A percentile compares a stretch with the other conserved stretches of the same genome.
Evolutionary conservation across 176 grass and related monocot genomes (phyloP).

Genomic region (Alloteropsis semialata): DNA sequence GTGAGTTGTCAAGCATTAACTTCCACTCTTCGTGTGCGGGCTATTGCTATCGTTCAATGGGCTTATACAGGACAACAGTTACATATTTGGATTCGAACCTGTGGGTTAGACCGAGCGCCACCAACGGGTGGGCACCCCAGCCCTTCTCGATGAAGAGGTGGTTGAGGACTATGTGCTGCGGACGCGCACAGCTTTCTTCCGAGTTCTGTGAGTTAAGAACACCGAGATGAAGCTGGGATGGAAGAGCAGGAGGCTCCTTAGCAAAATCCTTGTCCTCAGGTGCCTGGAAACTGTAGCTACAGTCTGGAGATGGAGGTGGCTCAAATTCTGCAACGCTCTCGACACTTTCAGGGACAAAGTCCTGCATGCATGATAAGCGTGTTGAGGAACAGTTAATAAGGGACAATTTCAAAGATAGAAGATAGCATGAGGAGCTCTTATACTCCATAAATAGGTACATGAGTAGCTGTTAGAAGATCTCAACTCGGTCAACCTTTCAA

Average conservation of each 20-base stretch:
- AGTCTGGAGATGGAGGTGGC: slow-evolving; percentile 67
- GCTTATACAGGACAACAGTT: slow-evolving; percentile 91
- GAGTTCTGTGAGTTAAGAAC: slow-evolving; percentile 71
- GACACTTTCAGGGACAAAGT: slow-evolving; percentile 87
- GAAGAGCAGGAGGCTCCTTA: slow-evolving; percentile 86
- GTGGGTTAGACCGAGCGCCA: slow-evolving; percentile 90
- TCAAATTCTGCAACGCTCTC: slow-evolving; percentile 86
- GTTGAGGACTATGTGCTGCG: slow-evolving; percentile 89
- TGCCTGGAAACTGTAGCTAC: slow-evolving; percentile 67
- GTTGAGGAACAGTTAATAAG: background rate
- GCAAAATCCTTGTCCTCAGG: slow-evolving; percentile 84
- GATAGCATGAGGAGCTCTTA: background rate
- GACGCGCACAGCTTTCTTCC: slow-evolving; percentile 59
- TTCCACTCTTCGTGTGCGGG: slow-evolving; percentile 10
- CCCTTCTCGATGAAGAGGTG: slow-evolving; percentile 96
- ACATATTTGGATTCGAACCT: slow-evolving; percentile 96
- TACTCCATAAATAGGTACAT: background rate
- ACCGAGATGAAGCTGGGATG: slow-evolving; percentile 69
- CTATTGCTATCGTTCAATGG: slow-evolving; percentile 59
- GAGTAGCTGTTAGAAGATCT: background rate
- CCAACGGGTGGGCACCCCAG: slow-evolving; percentile 67
- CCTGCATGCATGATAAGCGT: slow-evolving; percentile 47
- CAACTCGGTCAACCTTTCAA: background rate
- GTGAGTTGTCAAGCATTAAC: slow-evolving; percentile 55
- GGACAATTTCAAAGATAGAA: background rate